Conservation (phyloP, 257 asterid genomes). For the Gentiana dahurica region DNA sequence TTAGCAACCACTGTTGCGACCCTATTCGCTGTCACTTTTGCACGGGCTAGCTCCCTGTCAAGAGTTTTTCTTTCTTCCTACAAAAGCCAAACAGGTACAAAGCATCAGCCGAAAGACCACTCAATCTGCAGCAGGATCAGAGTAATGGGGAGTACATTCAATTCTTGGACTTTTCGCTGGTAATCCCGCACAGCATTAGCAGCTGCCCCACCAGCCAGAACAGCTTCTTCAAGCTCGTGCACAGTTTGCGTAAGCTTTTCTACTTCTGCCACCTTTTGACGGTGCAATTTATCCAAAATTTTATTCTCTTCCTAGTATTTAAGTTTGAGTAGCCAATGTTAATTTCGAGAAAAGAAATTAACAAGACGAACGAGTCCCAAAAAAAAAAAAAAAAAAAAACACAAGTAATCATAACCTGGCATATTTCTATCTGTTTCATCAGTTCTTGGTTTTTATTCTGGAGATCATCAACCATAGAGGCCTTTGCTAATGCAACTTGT, state of each 20-base stretch:
- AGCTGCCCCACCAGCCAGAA: slow-evolving; percentile 98
- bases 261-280: slow-evolving; percentile 96
- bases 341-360: no score
- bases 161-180: slow-evolving; percentile 98
- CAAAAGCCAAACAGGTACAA: not conserved
- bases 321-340: not conserved
- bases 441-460: slow-evolving; percentile 96
- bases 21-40: slow-evolving; percentile 96
- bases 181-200: slow-evolving; percentile 98
- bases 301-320: slow-evolving; percentile 79
- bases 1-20: slow-evolving; percentile 99
- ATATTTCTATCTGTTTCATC: slow-evolving; percentile 94
- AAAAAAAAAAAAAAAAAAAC: no score
- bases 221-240: slow-evolving; percentile 98
- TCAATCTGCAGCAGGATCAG: slow-evolving; percentile 2
- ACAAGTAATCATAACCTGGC: slow-evolving; percentile 50
- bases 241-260: slow-evolving; percentile 97
- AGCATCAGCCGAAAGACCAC: slow-evolving; percentile 1
- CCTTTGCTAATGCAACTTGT: slow-evolving; percentile 84
- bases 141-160: slow-evolving; percentile 52
- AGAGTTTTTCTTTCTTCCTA: slow-evolving; percentile 97
- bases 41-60: slow-evolving; percentile 97
- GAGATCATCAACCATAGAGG: slow-evolving; percentile 98
- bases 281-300: slow-evolving; percentile 88
- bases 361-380: no score